A percentile compares a stretch with the other conserved stretches of the same genome.
Conservation (phyloP, 1,139 yeast genomes). For the Yamadazyma friedrichii region DNA sequence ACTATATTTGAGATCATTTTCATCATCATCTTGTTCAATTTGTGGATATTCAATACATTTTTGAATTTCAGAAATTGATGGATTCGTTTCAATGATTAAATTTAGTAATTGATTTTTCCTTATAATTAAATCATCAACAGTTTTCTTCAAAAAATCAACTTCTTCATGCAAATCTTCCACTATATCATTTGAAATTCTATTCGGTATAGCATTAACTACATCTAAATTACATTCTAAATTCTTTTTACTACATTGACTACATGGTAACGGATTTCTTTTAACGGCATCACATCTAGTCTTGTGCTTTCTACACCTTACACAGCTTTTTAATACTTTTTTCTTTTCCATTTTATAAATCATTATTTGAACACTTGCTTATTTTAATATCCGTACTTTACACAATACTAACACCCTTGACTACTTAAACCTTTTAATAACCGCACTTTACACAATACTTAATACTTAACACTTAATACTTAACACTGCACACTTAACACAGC, state of each 20-base stretch:
- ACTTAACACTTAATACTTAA: too few relatives aligned
- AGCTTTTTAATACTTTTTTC: constrained; percentile 48
- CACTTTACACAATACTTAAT: too few relatives aligned
- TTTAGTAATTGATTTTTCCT: constrained; percentile 12
- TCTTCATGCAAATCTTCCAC: constrained; percentile 33
- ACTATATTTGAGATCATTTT: neutral
- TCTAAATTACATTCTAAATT: constrained; percentile 54
- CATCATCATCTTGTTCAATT: neutral
- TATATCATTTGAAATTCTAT: constrained; percentile 28
- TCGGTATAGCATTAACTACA: constrained; percentile 26
- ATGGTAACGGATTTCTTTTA: constrained; percentile 50
- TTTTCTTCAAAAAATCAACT: constrained; percentile 24
- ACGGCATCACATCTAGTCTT: constrained; percentile 65
- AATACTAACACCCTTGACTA: neutral
- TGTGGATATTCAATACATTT: constrained; percentile 16
- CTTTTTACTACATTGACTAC: constrained; percentile 55
- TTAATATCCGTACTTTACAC: neutral
- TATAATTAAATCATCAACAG: constrained; percentile 22
- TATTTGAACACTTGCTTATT: neutral
- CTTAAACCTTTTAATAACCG: neutral
- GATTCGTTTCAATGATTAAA: constrained; percentile 17
- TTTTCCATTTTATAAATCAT: constrained; percentile 10
- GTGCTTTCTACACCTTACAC: constrained; percentile 62
- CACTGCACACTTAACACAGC: too few relatives aligned
- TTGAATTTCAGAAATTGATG: constrained; percentile 30